phyloP scores from a whole-genome alignment of 306 rosid genomes.

The Spatholobus suberectus region DNA sequence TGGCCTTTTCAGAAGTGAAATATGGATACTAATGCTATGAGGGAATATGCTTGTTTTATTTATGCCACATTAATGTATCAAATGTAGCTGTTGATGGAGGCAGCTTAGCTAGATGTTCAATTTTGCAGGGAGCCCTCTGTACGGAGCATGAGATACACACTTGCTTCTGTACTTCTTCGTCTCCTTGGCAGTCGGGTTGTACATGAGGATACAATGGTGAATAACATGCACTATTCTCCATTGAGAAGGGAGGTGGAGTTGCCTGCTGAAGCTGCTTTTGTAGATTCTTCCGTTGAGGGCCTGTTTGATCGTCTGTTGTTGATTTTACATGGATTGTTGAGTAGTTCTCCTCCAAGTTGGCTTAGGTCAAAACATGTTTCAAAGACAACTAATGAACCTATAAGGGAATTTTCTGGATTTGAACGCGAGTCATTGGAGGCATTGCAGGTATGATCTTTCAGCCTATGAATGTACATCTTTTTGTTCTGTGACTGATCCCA shows the following conservation, averaged over 20 bases:
- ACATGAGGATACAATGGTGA: slow-evolving; percentile 66
- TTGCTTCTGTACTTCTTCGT: slow-evolving; percentile 82
- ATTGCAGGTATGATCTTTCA: slow-evolving; percentile 72
- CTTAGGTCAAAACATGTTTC: slow-evolving; percentile 56
- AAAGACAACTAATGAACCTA: slow-evolving; percentile 59
- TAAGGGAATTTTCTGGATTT: slow-evolving; percentile 59
- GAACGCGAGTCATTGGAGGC: slow-evolving; percentile 78
- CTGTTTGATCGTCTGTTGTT: slow-evolving; percentile 76
- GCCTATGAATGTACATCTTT: slow-evolving; percentile 18
- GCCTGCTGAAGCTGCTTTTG: slow-evolving; percentile 59
- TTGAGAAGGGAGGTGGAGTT: slow-evolving; percentile 69
- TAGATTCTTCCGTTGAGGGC: slow-evolving; percentile 64
- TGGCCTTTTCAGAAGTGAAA: not conserved
- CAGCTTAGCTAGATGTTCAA: slow-evolving; percentile 28
- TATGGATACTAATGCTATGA: not conserved
- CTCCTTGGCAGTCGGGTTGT: slow-evolving; percentile 83
- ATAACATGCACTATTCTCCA: slow-evolving; percentile 47
- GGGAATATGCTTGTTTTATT: not conserved
- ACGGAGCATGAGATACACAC: slow-evolving; percentile 71
- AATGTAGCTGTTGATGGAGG: not conserved
- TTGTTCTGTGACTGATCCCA: slow-evolving; percentile 13
- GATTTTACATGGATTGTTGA: slow-evolving; percentile 85
- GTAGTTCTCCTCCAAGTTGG: slow-evolving; percentile 84
- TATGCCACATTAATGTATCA: not conserved
- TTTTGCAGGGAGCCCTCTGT: slow-evolving; percentile 82